Base-by-base conservation (phyloP, 2,329 filamentous ascomycete genomes). In the Alternaria incomplexa region DNA sequence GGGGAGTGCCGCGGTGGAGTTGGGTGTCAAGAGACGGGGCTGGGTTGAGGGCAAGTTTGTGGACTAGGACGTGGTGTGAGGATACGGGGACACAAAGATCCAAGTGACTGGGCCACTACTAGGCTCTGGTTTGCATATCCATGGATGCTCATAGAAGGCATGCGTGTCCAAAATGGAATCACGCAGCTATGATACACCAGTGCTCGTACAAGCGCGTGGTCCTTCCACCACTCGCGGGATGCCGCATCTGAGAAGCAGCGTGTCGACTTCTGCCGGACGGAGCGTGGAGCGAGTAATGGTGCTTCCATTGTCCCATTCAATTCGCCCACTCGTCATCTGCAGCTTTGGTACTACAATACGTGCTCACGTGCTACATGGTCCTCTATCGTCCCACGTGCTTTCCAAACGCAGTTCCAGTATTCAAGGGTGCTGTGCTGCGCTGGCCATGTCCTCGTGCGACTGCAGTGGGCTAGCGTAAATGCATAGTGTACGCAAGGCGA, bases 1-100 rank as follows among this genome's bases (percentile, higher is more conserved):
- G 96, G 96, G 96, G 4, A 86, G 89, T 72, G 96, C 95, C 20
- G 96, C 96, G 6, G 96, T 99, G 32, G 96, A 99, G 85, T 87
- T 99, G 84, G 94, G 92, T 6, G 87, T 91, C 17, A 98, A 97
- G 89, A 89, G 91, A 78, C 91, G 85, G 81, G 90, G 89, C 54
- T 98, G 94, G 95, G 87, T 88, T 3, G 87, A 90, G 66, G 94
- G 94, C 47, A 86, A 82, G 77, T 84, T 88, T 70, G 76, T 84
- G 56, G 82, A 84, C 45, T 85, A 72, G 45, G 48, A 15, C 20
- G 12, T 53, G 30, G 28, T 53, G 50, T 20, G 50, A 25, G 28
- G 22, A 53, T 25, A 43, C 30, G 28, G 17, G 17, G 36, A 40
- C 36, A 40, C 36, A 40, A 17, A 51, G 20, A 9, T 51, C 10